These are phyloP conservation scores for Stenogyne calaminthoides DNA, from an alignment of 305 asterid genomes.

Conservation along the genomic window DNA sequence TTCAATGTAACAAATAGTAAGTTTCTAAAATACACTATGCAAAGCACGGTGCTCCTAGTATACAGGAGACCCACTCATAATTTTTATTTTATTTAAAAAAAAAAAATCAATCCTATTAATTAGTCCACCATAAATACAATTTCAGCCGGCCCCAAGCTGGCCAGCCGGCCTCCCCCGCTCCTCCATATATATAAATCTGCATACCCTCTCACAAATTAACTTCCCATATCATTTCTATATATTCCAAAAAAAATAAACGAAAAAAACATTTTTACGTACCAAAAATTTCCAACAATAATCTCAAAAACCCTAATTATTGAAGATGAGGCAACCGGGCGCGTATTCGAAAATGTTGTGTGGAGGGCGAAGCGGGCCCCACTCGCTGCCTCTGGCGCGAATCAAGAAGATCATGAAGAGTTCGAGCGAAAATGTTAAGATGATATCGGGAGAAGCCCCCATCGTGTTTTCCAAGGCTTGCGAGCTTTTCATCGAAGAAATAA, in stretches of 20 bases:
- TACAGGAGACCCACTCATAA: too few species aligned
- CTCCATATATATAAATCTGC: background rate
- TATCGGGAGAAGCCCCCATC: constrained; percentile 83
- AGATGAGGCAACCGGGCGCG: constrained; percentile 68
- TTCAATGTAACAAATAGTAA: too few species aligned
- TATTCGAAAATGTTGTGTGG: constrained; percentile 64
- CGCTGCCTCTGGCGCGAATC: constrained; percentile 77
- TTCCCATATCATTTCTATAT: background rate
- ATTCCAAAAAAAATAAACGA: too few species aligned
- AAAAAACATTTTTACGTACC: too few species aligned
- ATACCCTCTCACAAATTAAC: too few species aligned
- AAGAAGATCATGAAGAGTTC: constrained; percentile 91
- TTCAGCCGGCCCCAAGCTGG: constrained; percentile 46
- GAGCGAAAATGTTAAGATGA: constrained; percentile 76
- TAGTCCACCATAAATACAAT: background rate
- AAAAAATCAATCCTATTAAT: background rate
- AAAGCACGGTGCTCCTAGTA: too few species aligned
- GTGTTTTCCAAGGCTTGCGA: constrained; percentile 80
- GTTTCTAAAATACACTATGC: too few species aligned
- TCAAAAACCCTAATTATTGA: background rate
- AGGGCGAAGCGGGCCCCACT: constrained; percentile 65
- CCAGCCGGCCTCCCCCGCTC: constrained; percentile 22
- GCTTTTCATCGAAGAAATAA: constrained; percentile 65
- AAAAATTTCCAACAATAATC: too few species aligned
- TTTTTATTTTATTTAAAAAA: background rate